These are phyloP conservation scores for Sporobolomyces phaffii DNA, from an alignment of 768 basidiomycete genomes.

Conservation along the genomic window DNA sequence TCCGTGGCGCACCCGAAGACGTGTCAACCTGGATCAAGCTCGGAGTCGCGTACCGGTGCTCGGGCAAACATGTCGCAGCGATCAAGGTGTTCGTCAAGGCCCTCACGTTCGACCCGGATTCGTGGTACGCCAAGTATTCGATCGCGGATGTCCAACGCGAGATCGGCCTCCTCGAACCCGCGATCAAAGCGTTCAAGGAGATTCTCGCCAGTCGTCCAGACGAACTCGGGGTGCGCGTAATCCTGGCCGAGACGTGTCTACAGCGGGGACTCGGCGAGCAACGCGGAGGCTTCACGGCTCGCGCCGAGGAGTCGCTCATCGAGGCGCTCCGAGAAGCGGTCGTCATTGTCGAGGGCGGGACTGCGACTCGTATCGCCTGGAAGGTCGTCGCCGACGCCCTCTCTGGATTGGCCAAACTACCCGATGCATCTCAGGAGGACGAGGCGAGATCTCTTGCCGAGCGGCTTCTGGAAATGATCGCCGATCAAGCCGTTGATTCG, in stretches of 20 bases:
- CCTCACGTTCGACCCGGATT: conserved; percentile 62
- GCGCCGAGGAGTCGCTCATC: conserved; percentile 69
- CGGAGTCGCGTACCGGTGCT: conserved; percentile 82
- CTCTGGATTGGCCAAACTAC: conserved; percentile 56
- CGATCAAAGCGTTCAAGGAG: conserved; percentile 60
- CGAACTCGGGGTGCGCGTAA: conserved; percentile 66
- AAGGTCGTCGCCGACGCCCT: conserved; percentile 72
- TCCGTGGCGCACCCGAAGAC: conserved; percentile 55
- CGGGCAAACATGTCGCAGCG: conserved; percentile 81
- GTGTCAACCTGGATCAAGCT: conserved; percentile 79
- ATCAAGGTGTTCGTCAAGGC: conserved; percentile 77
- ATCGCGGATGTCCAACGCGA: conserved; percentile 77
- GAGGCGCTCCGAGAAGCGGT: conserved; percentile 57
- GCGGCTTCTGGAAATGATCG: conserved; percentile 19
- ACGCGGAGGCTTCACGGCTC: conserved; percentile 61
- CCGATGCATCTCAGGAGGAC: background rate
- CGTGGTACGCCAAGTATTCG: conserved; percentile 78
- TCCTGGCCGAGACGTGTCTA: conserved; percentile 66
- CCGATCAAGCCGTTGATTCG: conserved; percentile 31
- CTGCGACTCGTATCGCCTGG: conserved; percentile 71
- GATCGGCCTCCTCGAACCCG: conserved; percentile 66
- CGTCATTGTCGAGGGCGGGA: conserved; percentile 52
- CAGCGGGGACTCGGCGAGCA: conserved; percentile 64
- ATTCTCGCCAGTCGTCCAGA: conserved; percentile 57
- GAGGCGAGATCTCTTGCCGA: background rate